Evolutionary conservation across 2,329 filamentous ascomycete genomes (phyloP).

Genomic region (Pseudogymnoascus sp.): DNA sequence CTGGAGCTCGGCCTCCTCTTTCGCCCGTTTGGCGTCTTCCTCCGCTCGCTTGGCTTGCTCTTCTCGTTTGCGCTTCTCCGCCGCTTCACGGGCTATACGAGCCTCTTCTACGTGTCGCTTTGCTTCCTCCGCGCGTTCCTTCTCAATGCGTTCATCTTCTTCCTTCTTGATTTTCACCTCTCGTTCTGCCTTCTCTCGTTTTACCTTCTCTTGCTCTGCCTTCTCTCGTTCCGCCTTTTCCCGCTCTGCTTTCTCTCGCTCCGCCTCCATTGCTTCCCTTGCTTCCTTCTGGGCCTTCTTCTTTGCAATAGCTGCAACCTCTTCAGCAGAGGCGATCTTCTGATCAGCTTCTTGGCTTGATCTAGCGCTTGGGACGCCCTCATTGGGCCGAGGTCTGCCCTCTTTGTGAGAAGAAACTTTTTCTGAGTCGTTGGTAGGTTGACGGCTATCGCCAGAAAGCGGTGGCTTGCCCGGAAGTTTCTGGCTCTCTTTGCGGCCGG

Average conservation of each 20-base stretch:
- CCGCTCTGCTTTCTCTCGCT: slow-evolving; percentile 25
- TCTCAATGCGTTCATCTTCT: slow-evolving; percentile 25
- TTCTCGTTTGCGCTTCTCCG: slow-evolving; percentile 20
- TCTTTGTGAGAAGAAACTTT: slow-evolving; percentile 12
- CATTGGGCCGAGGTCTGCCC: slow-evolving; percentile 7
- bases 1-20: slow-evolving; percentile 31
- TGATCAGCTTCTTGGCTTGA: neutral
- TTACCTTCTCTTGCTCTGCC: slow-evolving; percentile 23
- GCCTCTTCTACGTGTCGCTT: slow-evolving; percentile 17
- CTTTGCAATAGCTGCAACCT: slow-evolving; percentile 21
- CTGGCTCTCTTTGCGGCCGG: neutral
- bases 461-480: slow-evolving; percentile 15
- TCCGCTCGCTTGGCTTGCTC: slow-evolving; percentile 10
- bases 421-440: neutral
- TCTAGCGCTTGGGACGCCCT: slow-evolving; percentile 8
- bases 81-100: slow-evolving; percentile 19
- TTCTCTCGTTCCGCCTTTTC: slow-evolving; percentile 26
- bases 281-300: slow-evolving; percentile 27
- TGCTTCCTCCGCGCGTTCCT: slow-evolving; percentile 24
- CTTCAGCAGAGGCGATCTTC: neutral
- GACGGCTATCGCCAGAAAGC: slow-evolving; percentile 14
- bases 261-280: slow-evolving; percentile 17
- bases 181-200: slow-evolving; percentile 22
- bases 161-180: slow-evolving; percentile 15
- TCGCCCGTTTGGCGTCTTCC: slow-evolving; percentile 25